Conservation (phyloP, 73 alveolate genomes). For the Durusdinium trenchii region DNA sequence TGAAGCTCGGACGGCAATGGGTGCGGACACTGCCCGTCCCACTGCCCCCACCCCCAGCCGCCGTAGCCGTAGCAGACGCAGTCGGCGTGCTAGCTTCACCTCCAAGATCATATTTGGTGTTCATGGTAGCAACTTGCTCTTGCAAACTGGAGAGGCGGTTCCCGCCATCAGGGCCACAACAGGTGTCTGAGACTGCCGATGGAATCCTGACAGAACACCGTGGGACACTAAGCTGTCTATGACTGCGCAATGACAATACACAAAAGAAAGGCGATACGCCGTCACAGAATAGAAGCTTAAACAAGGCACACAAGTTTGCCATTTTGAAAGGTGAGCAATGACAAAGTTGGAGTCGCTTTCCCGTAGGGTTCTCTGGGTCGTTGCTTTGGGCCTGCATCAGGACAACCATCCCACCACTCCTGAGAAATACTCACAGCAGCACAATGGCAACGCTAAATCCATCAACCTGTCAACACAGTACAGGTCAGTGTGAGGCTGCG, state of each 20-base stretch:
- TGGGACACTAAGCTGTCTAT: background rate
- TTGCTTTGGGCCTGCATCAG: constrained; percentile 12
- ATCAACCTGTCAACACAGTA: too few species aligned
- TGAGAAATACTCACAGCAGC: too few species aligned
- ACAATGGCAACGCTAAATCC: too few species aligned
- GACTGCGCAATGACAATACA: background rate
- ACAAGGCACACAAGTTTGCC: background rate
- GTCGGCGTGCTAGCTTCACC: too few species aligned
- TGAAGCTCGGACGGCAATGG: background rate
- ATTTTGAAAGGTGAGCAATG: background rate
- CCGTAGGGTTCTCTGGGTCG: background rate
- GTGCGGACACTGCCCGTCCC: background rate
- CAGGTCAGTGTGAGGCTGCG: too few species aligned
- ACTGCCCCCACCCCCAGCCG: background rate
- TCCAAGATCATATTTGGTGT: background rate
- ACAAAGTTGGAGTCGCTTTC: background rate
- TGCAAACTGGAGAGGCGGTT: background rate
- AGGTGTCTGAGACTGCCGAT: background rate
- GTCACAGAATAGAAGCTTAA: background rate
- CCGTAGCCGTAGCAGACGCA: background rate
- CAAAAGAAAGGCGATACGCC: background rate
- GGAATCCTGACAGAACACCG: background rate
- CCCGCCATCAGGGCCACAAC: background rate
- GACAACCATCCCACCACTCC: constrained; percentile 18
- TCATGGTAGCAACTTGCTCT: background rate